These are phyloP conservation scores for Nannochloropsis limnetica DNA, from an alignment of 352 stramenopile species.

Conservation along the genomic window DNA sequence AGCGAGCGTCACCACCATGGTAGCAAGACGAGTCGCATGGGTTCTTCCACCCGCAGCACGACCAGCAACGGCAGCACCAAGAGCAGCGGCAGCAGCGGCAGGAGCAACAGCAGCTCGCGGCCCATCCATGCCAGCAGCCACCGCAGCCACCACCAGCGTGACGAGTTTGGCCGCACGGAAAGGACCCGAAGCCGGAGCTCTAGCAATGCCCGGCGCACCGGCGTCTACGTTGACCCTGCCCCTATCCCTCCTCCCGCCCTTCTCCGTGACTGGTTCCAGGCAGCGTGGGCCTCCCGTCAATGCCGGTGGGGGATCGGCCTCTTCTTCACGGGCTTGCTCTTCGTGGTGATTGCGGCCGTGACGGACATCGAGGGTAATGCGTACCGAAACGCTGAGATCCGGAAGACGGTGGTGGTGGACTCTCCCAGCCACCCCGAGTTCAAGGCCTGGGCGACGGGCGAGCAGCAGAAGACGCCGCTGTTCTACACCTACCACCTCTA, in stretches of 20 bases:
- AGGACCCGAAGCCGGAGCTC: constrained; percentile 6
- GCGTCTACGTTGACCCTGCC: neutral
- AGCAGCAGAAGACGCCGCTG: constrained; percentile 17
- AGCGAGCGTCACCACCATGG: neutral
- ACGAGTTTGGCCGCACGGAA: constrained; percentile 10
- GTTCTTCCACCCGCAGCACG: neutral
- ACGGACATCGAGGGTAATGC: constrained; percentile 20
- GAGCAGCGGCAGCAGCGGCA: constrained; percentile 15
- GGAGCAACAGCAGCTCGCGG: neutral
- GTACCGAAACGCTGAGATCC: neutral
- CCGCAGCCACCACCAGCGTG: neutral
- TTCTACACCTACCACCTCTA: constrained; percentile 31
- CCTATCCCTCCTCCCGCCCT: neutral
- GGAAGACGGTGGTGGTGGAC: neutral
- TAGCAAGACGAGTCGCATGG: neutral
- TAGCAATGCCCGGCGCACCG: neutral
- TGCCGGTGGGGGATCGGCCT: neutral
- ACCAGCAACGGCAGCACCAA: neutral
- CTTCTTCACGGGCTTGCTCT: neutral
- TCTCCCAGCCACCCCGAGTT: constrained; percentile 17
- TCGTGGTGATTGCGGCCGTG: neutral
- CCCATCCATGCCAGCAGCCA: neutral
- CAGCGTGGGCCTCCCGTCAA: constrained; percentile 7
- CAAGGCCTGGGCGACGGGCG: constrained; percentile 24
- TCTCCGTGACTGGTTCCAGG: neutral